Evolutionary conservation across 2,329 filamentous ascomycete species (phyloP), one percentile per base, ranked within the genome.

Genomic region (Nothomitra cinnamomea): DNA sequence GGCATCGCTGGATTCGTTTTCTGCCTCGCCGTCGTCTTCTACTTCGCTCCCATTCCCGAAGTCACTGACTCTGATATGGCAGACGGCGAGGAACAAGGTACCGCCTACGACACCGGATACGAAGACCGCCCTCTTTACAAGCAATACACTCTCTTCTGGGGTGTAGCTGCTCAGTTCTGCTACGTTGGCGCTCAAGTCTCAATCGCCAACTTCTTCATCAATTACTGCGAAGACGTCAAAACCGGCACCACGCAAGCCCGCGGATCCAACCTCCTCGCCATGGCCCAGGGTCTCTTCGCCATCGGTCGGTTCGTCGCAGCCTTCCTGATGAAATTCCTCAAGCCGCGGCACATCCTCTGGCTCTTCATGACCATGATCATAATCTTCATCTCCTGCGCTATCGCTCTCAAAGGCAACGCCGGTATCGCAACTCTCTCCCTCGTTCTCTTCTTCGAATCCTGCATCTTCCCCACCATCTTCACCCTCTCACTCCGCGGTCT

Each of bases 401-500:
- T 80, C 55, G 72, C 68, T 4, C 70, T 74, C n/a, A 64, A 63
- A 15, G 75, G 72, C 28, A 72, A 73, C 54, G 66, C 69, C 0
- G 75, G 75, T 15, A 71, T 80, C 54, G 71, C 78, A n/a, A 81
- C 86, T 58, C 69, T 85, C 1, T 72, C 82, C 40, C 60, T 89
- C 25, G 83, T 85, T 58, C 82, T 87, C 58, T 87, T 94, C 66
- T 87, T 85, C 61, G 86, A 90, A 65, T 85, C 82, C 0, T 86
- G 87, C 52, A 78, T 87, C 60, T 94, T 86, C 72, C 87, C 88
- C 0, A 80, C 89, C 1, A 81, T 92, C 56, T 87, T 88, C 59
- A 80, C 85, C 2, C 75, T 92, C 12, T 85, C 83, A 2, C 80
- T 94, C 56, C 78, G 86, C 21, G 84, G 83, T 1, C 72, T 88